Base-by-base conservation (phyloP, 805 yeast species). In the Saturnispora serradocipensis region DNA sequence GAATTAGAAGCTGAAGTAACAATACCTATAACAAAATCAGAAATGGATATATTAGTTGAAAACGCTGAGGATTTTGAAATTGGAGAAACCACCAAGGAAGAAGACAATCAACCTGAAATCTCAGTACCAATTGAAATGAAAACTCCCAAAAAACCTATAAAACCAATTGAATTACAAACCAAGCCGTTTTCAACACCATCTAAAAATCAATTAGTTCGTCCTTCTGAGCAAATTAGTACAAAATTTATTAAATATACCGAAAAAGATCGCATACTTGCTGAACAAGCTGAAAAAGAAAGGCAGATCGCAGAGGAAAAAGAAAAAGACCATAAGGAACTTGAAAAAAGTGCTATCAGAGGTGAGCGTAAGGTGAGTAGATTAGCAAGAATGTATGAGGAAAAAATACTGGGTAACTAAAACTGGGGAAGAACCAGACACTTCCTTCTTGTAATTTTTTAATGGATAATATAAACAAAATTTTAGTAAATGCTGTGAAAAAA, bases 281-380 rank as follows among this genome's bases (percentile, higher is more conserved):
- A 53, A 7, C 64, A 63, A 53, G 54, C 48, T 34, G 61, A 58
- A 44, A 57, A 56, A 28, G 54, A 54, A 32, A 50, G 54, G 20
- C 36, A 46, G 25, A 47, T 53, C 9, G 49, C 46, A 9, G 44
- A 43, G 8, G 48, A 34, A 13, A 46, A 43, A 24, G 52, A 42
- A 9, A 51, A 51, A 7, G 47, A 52, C 7, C 60, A 18, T 71
- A 73, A 35, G 67, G 55, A 53, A 38, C 51, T 55, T 74, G 16
- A 64, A 77, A 40, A 34, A n/a, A 53, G 56, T 42, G 56, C 45
- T 22, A 40, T 53, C 18, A 47, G 55, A 10, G 82, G 82, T 0
- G 58, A 55, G 36, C 62, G 80, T 27, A 78, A 76, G 57, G 82
- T 78, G 9, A 73, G 81, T 16, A 72, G 76, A 56, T 63, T 78